Evolutionary conservation across 768 basidiomycete genomes (phyloP).

Genomic region (Tulasnella sp.): DNA sequence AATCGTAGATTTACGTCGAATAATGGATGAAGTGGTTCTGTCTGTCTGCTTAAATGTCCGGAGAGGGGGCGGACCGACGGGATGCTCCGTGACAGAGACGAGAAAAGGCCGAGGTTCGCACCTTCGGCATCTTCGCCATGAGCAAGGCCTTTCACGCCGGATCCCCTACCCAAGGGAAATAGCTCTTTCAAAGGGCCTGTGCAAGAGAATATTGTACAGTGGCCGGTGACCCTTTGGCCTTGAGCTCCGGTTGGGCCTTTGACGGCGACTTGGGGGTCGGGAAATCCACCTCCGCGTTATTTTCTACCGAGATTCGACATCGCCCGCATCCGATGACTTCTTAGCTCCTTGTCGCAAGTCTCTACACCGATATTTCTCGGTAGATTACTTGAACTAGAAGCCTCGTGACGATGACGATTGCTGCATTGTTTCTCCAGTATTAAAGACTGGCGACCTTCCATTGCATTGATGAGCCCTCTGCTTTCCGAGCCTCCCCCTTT

Average conservation of each 20-base stretch:
- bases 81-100: background rate
- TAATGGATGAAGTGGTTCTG: background rate
- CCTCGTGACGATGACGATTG: conserved; percentile 7
- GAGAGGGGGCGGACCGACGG: background rate
- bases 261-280: background rate
- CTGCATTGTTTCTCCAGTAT: background rate
- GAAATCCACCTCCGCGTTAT: background rate
- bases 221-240: background rate
- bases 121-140: background rate
- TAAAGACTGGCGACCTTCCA: background rate
- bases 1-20: background rate
- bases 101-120: background rate
- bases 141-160: background rate
- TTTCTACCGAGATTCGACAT: background rate
- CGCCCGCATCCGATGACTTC: background rate
- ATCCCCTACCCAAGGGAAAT: background rate
- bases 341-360: background rate
- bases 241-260: background rate
- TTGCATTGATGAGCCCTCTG: background rate
- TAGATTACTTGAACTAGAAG: background rate
- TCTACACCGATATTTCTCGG: background rate
- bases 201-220: background rate
- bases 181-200: background rate
- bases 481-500: background rate
- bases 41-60: background rate